phyloP scores from a whole-genome alignment of 345 rosid genomes.

The Aethionema arabicum region DNA sequence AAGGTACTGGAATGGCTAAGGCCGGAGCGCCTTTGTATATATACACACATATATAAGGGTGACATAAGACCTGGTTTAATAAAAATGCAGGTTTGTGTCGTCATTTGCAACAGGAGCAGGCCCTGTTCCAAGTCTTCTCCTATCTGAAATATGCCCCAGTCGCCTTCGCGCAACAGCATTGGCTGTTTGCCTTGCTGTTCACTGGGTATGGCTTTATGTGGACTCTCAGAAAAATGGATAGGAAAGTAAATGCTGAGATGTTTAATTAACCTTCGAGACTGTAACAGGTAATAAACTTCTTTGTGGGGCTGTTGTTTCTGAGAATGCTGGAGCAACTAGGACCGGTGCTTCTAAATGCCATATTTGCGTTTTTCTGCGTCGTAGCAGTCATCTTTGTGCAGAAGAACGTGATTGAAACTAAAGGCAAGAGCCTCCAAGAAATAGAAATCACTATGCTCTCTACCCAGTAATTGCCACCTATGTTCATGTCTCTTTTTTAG shows the following conservation, averaged over 20 bases:
- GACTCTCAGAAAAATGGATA: not conserved
- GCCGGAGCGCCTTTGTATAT: too few relatives aligned
- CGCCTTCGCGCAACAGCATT: constrained; percentile 88
- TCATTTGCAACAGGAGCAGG: constrained; percentile 85
- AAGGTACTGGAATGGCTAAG: constrained; percentile 12
- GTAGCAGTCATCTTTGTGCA: constrained; percentile 66
- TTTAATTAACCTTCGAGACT: constrained; percentile 1
- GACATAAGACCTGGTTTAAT: not conserved
- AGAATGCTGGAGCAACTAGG: constrained; percentile 79
- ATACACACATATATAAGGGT: too few relatives aligned
- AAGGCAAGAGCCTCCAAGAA: constrained; percentile 92
- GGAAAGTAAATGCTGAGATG: not conserved
- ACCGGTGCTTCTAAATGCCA: constrained; percentile 57
- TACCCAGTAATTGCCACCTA: constrained; percentile 13
- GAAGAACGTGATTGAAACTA: constrained; percentile 81
- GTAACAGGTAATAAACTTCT: constrained; percentile 83
- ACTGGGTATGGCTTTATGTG: constrained; percentile 63
- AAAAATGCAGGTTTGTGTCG: constrained; percentile 71
- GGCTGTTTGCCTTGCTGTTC: constrained; percentile 88
- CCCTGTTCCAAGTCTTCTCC: constrained; percentile 85
- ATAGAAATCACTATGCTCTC: constrained; percentile 51
- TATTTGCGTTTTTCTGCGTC: constrained; percentile 70
- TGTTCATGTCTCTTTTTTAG: not conserved
- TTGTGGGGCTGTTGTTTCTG: constrained; percentile 82
- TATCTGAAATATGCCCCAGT: constrained; percentile 86